Evolutionary conservation across 2,329 filamentous ascomycete species (phyloP).

Genomic region (Scedosporium apiospermum): DNA sequence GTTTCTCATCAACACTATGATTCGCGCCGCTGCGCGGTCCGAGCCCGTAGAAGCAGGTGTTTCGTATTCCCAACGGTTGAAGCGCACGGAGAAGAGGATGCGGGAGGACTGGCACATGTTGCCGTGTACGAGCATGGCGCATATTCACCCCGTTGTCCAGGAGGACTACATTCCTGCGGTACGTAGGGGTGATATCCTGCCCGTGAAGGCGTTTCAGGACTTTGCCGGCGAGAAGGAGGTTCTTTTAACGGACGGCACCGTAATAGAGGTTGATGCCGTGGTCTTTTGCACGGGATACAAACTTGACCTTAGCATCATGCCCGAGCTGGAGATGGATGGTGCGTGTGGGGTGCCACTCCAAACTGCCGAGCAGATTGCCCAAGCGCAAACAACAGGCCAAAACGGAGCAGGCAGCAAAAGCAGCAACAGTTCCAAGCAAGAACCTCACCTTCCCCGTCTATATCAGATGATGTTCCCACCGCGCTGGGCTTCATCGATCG

Average conservation of each 20-base stretch:
- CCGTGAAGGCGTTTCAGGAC: slow-evolving; percentile 17
- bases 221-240: slow-evolving; percentile 15
- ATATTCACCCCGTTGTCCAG: slow-evolving; percentile 17
- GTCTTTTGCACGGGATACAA: slow-evolving; percentile 21
- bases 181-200: slow-evolving; percentile 15
- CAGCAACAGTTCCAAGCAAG: background rate
- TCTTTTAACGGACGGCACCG: slow-evolving; percentile 16
- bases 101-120: slow-evolving; percentile 18
- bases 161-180: slow-evolving; percentile 19
- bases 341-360: background rate
- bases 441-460: slow-evolving; percentile 12
- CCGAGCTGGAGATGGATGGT: slow-evolving; percentile 2
- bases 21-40: background rate
- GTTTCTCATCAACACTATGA: background rate
- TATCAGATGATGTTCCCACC: slow-evolving; percentile 32
- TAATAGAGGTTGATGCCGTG: slow-evolving; percentile 17
- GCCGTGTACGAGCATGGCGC: slow-evolving; percentile 14
- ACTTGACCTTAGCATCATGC: slow-evolving; percentile 11
- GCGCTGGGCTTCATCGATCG: slow-evolving; percentile 25
- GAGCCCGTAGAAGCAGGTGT: background rate
- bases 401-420: background rate
- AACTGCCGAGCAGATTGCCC: background rate
- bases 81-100: slow-evolving; percentile 2
- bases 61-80: slow-evolving; percentile 1
- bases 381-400: background rate